phyloP scores from a whole-genome alignment of 2,329 filamentous ascomycete species.

The Epichloe scottii region DNA sequence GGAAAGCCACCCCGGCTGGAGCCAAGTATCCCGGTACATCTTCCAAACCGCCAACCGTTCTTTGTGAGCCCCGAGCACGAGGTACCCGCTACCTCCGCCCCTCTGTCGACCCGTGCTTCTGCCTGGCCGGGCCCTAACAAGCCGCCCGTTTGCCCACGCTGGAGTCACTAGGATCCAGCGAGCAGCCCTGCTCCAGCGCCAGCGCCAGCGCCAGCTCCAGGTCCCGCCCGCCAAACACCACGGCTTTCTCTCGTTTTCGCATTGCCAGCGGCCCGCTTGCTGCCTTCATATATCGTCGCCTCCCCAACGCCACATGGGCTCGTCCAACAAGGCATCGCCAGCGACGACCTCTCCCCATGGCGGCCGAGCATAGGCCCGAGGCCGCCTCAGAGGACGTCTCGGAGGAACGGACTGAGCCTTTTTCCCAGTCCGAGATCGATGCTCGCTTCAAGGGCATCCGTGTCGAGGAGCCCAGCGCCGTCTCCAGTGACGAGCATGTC shows the following conservation, averaged over 20 bases:
- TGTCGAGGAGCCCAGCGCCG: constrained; percentile 29
- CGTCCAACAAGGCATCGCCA: constrained; percentile 2
- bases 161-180: not conserved
- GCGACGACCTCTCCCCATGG: constrained; percentile 14
- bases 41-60: not conserved
- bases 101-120: constrained; percentile 3
- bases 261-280: not conserved
- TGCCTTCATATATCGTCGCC: constrained; percentile 4
- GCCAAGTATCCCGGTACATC: not conserved
- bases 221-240: not conserved
- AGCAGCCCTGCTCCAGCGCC: not conserved
- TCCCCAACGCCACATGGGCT: constrained; percentile 2
- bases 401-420: constrained; percentile 45
- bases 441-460: constrained; percentile 33
- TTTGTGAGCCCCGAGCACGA: not conserved
- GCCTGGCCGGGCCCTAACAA: constrained; percentile 6
- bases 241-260: not conserved
- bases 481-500: constrained; percentile 29
- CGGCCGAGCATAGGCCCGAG: constrained; percentile 33
- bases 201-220: not conserved
- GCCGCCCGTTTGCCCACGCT: constrained; percentile 1
- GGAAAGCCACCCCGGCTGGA: not conserved
- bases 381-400: constrained; percentile 25
- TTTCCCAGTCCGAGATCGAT: constrained; percentile 43
- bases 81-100: not conserved